Evolutionary conservation across 306 rosid species (phyloP).

Genomic region (Rubus parviflorus): DNA sequence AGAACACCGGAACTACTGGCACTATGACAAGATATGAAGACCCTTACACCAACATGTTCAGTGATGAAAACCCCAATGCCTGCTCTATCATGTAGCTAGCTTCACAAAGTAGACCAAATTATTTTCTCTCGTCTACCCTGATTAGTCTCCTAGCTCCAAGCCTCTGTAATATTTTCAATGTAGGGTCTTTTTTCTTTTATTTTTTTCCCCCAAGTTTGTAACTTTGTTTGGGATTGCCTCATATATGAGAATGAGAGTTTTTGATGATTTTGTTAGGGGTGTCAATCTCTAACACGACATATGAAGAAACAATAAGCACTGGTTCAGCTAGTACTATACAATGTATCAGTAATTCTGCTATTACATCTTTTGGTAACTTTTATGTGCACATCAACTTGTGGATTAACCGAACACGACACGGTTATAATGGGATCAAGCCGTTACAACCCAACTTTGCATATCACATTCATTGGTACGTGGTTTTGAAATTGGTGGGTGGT

Average conservation of each 20-base stretch:
- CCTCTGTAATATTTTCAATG: slow-evolving; percentile 44
- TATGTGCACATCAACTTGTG: background rate
- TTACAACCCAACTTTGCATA: background rate
- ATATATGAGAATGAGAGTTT: slow-evolving; percentile 30
- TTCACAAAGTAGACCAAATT: background rate
- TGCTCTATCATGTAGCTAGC: slow-evolving; percentile 77
- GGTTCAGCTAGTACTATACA: background rate
- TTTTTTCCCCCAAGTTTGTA: slow-evolving; percentile 4
- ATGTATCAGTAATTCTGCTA: background rate
- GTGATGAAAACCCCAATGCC: slow-evolving; percentile 98
- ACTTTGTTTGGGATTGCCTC: slow-evolving; percentile 29
- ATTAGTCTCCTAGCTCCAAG: slow-evolving; percentile 8
- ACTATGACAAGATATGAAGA: slow-evolving; percentile 68
- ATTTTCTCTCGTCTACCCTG: background rate
- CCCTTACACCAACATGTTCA: slow-evolving; percentile 82
- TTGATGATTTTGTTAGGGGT: background rate
- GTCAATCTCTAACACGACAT: background rate
- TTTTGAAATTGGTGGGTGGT: background rate
- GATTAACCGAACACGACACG: background rate
- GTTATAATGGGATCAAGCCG: background rate
- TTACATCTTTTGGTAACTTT: background rate
- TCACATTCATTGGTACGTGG: background rate
- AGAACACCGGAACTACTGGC: slow-evolving; percentile 46
- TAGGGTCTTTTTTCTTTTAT: slow-evolving; percentile 15
- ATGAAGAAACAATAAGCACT: background rate